Percentiles rank a stretch among this genome's conserved stretches.
Evolutionary conservation across 1,284 basidiomycete species (phyloP).

Genomic region (Anthracocystis setariae): DNA sequence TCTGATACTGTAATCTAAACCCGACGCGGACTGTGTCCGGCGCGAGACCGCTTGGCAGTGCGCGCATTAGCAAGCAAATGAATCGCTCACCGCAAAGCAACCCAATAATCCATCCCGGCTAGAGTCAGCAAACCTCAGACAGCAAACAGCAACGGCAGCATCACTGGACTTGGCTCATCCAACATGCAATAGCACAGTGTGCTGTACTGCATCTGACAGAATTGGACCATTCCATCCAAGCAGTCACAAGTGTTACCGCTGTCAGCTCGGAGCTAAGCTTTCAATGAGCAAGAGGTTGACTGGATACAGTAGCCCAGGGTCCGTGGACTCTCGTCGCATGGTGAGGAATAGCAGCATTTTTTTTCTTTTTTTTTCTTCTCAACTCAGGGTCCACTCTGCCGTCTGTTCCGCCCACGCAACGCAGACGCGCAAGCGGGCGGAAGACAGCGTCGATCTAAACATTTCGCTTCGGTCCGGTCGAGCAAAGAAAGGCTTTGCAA

Average conservation of each 20-base stretch:
- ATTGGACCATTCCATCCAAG: too few relatives aligned
- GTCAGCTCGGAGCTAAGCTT: background rate
- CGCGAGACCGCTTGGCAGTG: slow-evolving; percentile 4
- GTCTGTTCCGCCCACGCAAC: slow-evolving; percentile 15
- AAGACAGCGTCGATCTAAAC: slow-evolving; percentile 22
- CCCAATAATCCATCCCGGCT: slow-evolving; percentile 19
- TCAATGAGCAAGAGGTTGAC: background rate
- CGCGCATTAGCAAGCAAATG: slow-evolving; percentile 38
- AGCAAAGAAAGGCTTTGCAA: slow-evolving; percentile 3
- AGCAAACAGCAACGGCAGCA: too few relatives aligned
- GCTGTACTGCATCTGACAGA: too few relatives aligned
- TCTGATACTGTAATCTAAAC: slow-evolving; percentile 1
- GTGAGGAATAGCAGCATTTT: background rate
- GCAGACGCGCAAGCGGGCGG: too few relatives aligned
- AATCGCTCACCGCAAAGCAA: slow-evolving; percentile 11
- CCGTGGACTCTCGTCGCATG: too few relatives aligned
- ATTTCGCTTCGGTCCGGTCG: slow-evolving; percentile 18
- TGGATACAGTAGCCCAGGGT: too few relatives aligned
- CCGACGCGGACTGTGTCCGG: slow-evolving; percentile 17
- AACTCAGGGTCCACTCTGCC: slow-evolving; percentile 21
- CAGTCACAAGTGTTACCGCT: too few relatives aligned
- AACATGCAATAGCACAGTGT: too few relatives aligned
- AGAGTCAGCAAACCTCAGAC: slow-evolving; percentile 24
- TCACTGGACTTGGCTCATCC: too few relatives aligned
- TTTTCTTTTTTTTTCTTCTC: too few relatives aligned